Percentiles rank a stretch among this genome's conserved stretches.
Evolutionary conservation across 441 rosid genomes (phyloP).

Genomic region (Pelargonium australe): DNA sequence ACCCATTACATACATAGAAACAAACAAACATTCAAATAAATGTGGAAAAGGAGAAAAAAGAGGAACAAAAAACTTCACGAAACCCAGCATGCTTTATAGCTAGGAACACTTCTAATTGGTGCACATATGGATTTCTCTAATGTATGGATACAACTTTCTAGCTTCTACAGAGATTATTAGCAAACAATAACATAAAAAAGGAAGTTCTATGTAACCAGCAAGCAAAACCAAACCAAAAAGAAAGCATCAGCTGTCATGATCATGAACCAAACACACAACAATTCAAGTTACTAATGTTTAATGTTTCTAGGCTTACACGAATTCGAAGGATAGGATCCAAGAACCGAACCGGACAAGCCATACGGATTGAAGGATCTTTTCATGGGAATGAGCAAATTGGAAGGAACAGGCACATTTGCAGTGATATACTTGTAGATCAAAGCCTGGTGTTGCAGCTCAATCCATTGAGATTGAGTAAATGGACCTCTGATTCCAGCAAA

Average conservation of each 20-base stretch:
- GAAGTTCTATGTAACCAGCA: slow-evolving; percentile 12
- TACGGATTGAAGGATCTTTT: slow-evolving; percentile 51
- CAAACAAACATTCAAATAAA: slow-evolving; percentile 2
- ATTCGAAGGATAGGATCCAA: slow-evolving; percentile 35
- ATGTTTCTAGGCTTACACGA: slow-evolving; percentile 37
- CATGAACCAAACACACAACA: neutral
- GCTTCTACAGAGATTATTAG: slow-evolving; percentile 8
- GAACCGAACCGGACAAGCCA: slow-evolving; percentile 30
- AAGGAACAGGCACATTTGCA: slow-evolving; percentile 72
- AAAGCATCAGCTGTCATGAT: too few species aligned
- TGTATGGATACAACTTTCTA: slow-evolving; percentile 15
- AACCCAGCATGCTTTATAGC: slow-evolving; percentile 11
- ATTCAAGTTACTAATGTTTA: neutral
- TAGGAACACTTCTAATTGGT: slow-evolving; percentile 17
- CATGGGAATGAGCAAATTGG: slow-evolving; percentile 57
- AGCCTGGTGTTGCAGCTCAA: slow-evolving; percentile 85
- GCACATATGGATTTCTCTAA: neutral
- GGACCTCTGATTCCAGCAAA: slow-evolving; percentile 51
- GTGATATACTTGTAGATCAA: slow-evolving; percentile 79
- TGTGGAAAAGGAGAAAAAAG: neutral
- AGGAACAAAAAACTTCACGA: neutral
- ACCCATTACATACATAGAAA: neutral
- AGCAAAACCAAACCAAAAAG: neutral
- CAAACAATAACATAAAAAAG: slow-evolving; percentile 19
- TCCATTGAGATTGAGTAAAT: slow-evolving; percentile 80